Conservation (phyloP, 805 yeast genomes). For the Saccharomycopsis capsularis region DNA sequence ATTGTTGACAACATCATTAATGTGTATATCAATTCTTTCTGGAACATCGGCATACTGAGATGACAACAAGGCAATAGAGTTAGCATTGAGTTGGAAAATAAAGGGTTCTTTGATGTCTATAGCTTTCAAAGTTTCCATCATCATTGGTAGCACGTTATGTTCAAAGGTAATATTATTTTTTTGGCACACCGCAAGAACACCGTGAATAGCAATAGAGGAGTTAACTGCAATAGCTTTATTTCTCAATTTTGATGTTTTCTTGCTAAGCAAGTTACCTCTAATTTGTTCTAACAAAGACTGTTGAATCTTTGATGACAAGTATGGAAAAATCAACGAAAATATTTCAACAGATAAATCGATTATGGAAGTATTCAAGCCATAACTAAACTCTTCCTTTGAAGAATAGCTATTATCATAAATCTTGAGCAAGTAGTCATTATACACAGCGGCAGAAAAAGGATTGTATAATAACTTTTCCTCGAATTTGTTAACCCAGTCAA, state of each 20-base stretch:
- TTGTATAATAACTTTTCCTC: slow-evolving; percentile 24
- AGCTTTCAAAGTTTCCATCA: slow-evolving; percentile 45
- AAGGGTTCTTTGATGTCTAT: slow-evolving; percentile 35
- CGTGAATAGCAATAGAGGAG: slow-evolving; percentile 56
- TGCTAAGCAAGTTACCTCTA: slow-evolving; percentile 46
- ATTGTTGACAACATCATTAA: slow-evolving; percentile 60
- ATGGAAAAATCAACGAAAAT: slow-evolving; percentile 63
- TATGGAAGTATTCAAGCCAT: slow-evolving; percentile 42
- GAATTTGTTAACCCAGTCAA: slow-evolving; percentile 19
- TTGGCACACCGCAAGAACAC: slow-evolving; percentile 30
- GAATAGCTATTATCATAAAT: slow-evolving; percentile 29
- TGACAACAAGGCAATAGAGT: slow-evolving; percentile 48
- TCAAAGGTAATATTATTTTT: slow-evolving; percentile 25
- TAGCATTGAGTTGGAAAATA: slow-evolving; percentile 44
- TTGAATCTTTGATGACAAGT: slow-evolving; percentile 70
- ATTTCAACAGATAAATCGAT: slow-evolving; percentile 77
- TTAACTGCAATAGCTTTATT: slow-evolving; percentile 52
- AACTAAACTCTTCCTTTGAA: slow-evolving; percentile 32
- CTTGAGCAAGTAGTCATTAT: slow-evolving; percentile 21
- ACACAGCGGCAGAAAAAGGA: slow-evolving; percentile 21
- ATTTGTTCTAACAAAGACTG: slow-evolving; percentile 80
- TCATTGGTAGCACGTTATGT: slow-evolving; percentile 34
- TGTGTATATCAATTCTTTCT: slow-evolving; percentile 44
- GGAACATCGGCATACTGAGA: slow-evolving; percentile 28
- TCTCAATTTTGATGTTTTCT: slow-evolving; percentile 25